These are phyloP conservation scores for Saussurea involucrata DNA, from an alignment of 129 eudicot genomes.

Conservation along the genomic window DNA sequence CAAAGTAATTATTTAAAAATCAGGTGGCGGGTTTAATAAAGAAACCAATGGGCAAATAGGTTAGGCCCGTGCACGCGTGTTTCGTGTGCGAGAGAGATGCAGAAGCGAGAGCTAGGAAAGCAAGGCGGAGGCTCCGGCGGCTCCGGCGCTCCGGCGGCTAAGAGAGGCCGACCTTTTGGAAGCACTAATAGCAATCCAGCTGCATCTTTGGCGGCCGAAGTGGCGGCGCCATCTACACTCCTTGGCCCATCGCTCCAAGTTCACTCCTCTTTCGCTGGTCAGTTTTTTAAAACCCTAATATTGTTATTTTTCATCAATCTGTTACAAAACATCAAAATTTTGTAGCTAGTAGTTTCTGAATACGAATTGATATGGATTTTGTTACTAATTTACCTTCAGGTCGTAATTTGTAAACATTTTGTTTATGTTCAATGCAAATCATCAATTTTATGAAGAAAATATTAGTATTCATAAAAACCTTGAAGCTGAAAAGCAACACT, in stretches of 20 bases:
- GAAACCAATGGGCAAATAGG: neutral
- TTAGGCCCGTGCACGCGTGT: slow-evolving; percentile 5
- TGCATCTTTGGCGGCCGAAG: slow-evolving; percentile 44
- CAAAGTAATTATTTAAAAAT: neutral
- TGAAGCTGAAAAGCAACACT: neutral
- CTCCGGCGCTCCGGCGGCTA: slow-evolving; percentile 66
- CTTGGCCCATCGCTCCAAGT: slow-evolving; percentile 98
- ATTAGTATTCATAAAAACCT: neutral
- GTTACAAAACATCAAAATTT: neutral
- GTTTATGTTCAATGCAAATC: neutral
- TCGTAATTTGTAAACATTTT: neutral
- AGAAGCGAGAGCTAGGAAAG: slow-evolving; percentile 68
- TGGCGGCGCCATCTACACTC: slow-evolving; percentile 67
- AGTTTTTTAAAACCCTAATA: slow-evolving; percentile 38
- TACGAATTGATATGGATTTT: neutral
- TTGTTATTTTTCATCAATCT: neutral
- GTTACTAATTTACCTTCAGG: neutral
- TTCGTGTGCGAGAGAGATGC: slow-evolving; percentile 39
- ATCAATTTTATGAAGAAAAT: neutral
- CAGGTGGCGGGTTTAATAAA: neutral
- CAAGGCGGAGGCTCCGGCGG: slow-evolving; percentile 68
- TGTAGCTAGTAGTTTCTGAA: neutral
- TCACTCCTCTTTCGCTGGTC: slow-evolving; percentile 84
- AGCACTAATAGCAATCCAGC: slow-evolving; percentile 50
- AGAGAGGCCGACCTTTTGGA: slow-evolving; percentile 87